Evolutionary conservation across 257 asterid species (phyloP).

Genomic region (Mitragyna speciosa): DNA sequence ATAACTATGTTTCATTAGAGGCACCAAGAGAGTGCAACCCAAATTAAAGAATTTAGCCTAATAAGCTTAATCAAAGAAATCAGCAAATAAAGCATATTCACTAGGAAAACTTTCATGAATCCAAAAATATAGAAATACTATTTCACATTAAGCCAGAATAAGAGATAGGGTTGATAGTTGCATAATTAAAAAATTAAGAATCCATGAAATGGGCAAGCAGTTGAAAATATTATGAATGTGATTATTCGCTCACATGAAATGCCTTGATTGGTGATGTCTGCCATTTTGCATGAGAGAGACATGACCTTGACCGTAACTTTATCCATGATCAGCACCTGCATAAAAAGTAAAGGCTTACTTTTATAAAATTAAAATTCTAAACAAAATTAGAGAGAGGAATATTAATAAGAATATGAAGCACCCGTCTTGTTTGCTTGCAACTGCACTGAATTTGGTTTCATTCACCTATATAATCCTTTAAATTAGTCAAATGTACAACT

Average conservation of each 20-base stretch:
- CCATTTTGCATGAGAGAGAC: constrained; percentile 96
- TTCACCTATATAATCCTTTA: background rate
- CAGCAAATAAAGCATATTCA: too few species aligned
- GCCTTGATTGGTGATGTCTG: constrained; percentile 94
- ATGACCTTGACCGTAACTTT: constrained; percentile 91
- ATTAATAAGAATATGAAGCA: background rate
- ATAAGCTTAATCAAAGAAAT: too few species aligned
- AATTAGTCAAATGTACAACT: background rate
- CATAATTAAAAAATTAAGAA: background rate
- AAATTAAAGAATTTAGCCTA: too few species aligned
- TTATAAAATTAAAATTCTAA: background rate
- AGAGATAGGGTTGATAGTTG: background rate
- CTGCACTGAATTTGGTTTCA: background rate
- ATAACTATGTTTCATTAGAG: too few species aligned
- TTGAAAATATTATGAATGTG: background rate
- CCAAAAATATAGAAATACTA: background rate
- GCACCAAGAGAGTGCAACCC: too few species aligned
- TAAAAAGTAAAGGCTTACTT: constrained; percentile 4
- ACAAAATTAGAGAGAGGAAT: background rate
- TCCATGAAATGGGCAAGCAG: background rate
- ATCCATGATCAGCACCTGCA: constrained; percentile 98
- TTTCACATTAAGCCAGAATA: background rate
- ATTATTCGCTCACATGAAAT: constrained; percentile 73
- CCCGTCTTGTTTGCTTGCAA: background rate
- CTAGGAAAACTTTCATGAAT: background rate